phyloP scores from a whole-genome alignment of 2,329 filamentous ascomycete species.

The Nothomitra cinnamomea region DNA sequence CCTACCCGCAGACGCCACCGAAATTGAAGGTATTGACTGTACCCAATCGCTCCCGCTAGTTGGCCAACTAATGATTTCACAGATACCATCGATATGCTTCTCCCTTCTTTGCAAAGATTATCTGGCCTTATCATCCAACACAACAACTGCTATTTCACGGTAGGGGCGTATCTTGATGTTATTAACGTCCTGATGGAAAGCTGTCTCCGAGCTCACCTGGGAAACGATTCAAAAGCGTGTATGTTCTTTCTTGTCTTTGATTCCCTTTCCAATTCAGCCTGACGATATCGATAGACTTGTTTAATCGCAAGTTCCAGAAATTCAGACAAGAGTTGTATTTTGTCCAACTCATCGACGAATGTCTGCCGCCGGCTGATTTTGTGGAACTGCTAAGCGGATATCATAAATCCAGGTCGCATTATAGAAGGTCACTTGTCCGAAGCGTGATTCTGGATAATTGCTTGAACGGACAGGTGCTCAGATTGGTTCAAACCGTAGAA shows the following conservation, averaged over 20 bases:
- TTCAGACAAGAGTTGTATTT: no score
- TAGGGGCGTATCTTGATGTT: no score
- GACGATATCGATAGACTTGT: no score
- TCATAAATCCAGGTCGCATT: background rate
- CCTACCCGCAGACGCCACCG: background rate
- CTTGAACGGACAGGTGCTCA: background rate
- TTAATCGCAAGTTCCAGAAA: no score
- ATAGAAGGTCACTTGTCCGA: background rate
- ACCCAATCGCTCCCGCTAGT: no score
- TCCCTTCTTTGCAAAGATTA: background rate
- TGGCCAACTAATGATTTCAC: background rate
- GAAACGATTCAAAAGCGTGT: no score
- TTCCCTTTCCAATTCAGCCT: no score
- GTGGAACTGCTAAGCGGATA: background rate
- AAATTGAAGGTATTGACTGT: background rate
- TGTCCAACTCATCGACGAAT: background rate
- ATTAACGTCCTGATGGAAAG: no score
- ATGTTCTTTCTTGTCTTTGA: no score
- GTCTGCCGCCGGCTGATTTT: background rate
- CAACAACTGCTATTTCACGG: no score
- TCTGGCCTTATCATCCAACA: background rate
- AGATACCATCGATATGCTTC: background rate
- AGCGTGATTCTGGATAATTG: background rate
- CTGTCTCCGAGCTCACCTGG: no score
- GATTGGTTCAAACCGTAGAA: background rate